Evolutionary conservation across 2,329 filamentous ascomycete genomes (phyloP).

Genomic region (Aspergillus sp.): DNA sequence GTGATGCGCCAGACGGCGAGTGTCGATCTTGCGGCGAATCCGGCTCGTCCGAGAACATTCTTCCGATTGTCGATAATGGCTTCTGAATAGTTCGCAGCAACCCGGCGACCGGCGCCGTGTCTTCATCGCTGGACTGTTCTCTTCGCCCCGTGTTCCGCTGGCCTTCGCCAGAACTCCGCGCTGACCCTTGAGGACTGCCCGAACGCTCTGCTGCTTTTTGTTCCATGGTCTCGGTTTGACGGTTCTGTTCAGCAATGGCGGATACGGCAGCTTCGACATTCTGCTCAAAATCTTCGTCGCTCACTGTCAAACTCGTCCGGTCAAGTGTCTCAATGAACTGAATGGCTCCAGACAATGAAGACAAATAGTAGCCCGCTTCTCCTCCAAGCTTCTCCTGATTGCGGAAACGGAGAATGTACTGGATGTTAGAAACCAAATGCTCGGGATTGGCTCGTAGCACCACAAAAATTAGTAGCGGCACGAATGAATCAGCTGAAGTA

Average conservation of each 20-base stretch:
- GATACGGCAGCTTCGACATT: slow-evolving; percentile 97
- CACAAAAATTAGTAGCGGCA: slow-evolving; percentile 90
- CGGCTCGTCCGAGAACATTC: slow-evolving; percentile 77
- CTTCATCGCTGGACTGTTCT: slow-evolving; percentile 51
- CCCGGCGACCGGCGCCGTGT: slow-evolving; percentile 74
- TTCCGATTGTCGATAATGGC: slow-evolving; percentile 82
- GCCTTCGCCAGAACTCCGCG: slow-evolving; percentile 53
- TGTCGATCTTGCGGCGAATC: slow-evolving; percentile 32
- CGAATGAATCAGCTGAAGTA: slow-evolving; percentile 92
- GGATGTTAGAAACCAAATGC: slow-evolving; percentile 92
- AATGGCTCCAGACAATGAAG: slow-evolving; percentile 77
- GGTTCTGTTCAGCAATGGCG: slow-evolving; percentile 86
- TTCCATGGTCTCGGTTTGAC: slow-evolving; percentile 46
- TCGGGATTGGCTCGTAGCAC: slow-evolving; percentile 92
- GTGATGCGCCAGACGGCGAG: slow-evolving; percentile 33
- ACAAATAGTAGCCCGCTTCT: slow-evolving; percentile 97
- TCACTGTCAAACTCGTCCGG: slow-evolving; percentile 84
- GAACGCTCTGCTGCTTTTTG: slow-evolving; percentile 41
- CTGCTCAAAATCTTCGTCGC: slow-evolving; percentile 88
- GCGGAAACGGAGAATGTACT: slow-evolving; percentile 93
- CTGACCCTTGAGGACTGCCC: slow-evolving; percentile 50
- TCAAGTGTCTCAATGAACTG: slow-evolving; percentile 97
- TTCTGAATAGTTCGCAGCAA: slow-evolving; percentile 84
- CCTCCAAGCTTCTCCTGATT: slow-evolving; percentile 96
- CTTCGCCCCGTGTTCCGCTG: slow-evolving; percentile 45